Percentiles rank a stretch among this genome's conserved stretches.
These are phyloP conservation scores for Calocera cornea DNA, from an alignment of 768 basidiomycete genomes.

Conservation along the genomic window DNA sequence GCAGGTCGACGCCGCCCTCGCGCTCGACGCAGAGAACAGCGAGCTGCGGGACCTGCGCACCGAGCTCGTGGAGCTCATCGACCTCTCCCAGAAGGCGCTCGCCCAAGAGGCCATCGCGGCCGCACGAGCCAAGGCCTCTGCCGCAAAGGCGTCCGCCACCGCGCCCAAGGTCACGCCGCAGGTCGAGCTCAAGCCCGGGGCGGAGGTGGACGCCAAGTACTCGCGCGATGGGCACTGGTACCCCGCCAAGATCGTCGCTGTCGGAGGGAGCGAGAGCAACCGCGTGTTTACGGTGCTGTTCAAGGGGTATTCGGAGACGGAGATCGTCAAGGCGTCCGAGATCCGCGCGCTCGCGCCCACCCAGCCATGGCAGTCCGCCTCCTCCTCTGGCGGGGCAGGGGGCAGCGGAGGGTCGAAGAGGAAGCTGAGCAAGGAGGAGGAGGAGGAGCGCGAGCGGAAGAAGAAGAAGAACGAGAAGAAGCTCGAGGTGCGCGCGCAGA, in stretches of 20 bases:
- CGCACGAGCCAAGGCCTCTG: slow-evolving; percentile 31
- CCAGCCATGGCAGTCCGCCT: slow-evolving; percentile 27
- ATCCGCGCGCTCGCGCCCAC: slow-evolving; percentile 53
- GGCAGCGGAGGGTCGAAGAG: slow-evolving; percentile 50
- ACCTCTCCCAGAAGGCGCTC: slow-evolving; percentile 58
- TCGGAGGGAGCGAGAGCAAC: slow-evolving; percentile 70
- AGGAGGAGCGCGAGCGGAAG: slow-evolving; percentile 76
- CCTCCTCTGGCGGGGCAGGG: too few species aligned
- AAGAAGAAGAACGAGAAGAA: slow-evolving; percentile 96
- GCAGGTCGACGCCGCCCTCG: slow-evolving; percentile 73
- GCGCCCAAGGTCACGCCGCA: slow-evolving; percentile 9
- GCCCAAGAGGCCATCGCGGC: slow-evolving; percentile 43
- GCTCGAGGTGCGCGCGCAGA: slow-evolving; percentile 63
- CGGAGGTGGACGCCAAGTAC: slow-evolving; percentile 77
- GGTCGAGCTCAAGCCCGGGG: slow-evolving; percentile 52
- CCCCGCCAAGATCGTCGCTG: slow-evolving; percentile 72
- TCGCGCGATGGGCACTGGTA: slow-evolving; percentile 76
- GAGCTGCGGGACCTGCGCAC: slow-evolving; percentile 61
- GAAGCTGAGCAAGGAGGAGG: slow-evolving; percentile 64
- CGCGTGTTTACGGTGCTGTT: slow-evolving; percentile 81
- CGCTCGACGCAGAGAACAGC: slow-evolving; percentile 56
- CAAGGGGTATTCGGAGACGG: slow-evolving; percentile 84
- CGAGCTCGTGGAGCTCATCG: slow-evolving; percentile 72
- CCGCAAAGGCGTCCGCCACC: slow-evolving; percentile 35
- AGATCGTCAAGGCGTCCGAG: slow-evolving; percentile 59